Base-by-base conservation (phyloP, 2,329 filamentous ascomycete species). In the Fusarium graminum region DNA sequence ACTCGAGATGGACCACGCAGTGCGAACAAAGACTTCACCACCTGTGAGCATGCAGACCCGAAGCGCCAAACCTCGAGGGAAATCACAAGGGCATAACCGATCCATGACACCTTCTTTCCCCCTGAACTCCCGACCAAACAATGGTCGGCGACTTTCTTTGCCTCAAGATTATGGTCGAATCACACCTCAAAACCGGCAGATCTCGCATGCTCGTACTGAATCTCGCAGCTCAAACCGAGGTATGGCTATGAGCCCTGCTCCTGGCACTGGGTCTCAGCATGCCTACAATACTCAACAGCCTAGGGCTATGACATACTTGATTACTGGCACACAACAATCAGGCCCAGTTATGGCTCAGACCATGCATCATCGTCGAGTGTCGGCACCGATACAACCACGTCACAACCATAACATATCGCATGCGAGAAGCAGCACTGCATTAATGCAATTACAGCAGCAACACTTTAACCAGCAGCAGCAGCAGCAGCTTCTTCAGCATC, bases 21-120 rank as follows among this genome's bases (percentile, higher is more conserved):
- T 71, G 39, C 76, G 73, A 54, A 68, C 75, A 11, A 79, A 70
- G 52, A 77, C 78, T 0, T 76, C 79, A 4, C 79, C 80, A 1
- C 80, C 81, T 0, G 75, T 82, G 28, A 82, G 79, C 66, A 78
- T 83, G 74, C 75, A 75, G n/a, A 81, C 78, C 6, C 76, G 79
- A 26, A 79, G 76, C 29, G 73, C 63, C 13, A 77, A 72, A 40
- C 63, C 64, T 17, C 65, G 59, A 12, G 56, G 62, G 6, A 61
- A 71, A 38, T 7, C 59, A 16, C 54, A 59, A 7, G 55, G 56
- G 1, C 59, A 68, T 10, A 60, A 55, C 28, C 51, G 59, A 29
- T 54, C 60, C 3, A 63, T 60, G 29, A 65, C 63, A 9, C 54
- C 63, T 43, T 57, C 69, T 44, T 61, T 71, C 28, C 47, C 63